phyloP scores from a whole-genome alignment of 805 yeast genomes.

The Candida patagonica region DNA sequence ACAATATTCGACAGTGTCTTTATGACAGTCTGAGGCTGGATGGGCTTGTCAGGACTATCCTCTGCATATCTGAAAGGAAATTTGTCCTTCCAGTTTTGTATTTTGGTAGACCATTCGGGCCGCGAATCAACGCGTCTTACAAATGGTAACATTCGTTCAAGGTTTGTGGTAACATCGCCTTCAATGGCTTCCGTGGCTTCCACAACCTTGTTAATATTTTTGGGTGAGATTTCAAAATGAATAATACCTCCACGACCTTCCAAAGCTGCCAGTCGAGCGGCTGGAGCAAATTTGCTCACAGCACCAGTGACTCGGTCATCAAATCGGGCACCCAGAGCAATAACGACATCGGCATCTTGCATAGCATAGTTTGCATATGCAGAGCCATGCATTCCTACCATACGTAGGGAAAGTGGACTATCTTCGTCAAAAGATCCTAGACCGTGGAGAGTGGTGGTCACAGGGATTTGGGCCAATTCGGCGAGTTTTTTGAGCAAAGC shows the following conservation, averaged over 20 bases:
- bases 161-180: constrained; percentile 84
- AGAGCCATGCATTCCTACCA: constrained; percentile 98
- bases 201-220: constrained; percentile 95
- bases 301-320: constrained; percentile 97
- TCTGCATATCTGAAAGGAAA: constrained; percentile 76
- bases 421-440: constrained; percentile 91
- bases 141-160: constrained; percentile 63
- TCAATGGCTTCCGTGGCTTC: constrained; percentile 90
- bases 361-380: constrained; percentile 93
- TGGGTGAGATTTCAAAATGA: constrained; percentile 93
- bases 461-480: constrained; percentile 88
- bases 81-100: constrained; percentile 73
- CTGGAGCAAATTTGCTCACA: constrained; percentile 85
- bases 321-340: constrained; percentile 94
- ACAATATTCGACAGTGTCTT: constrained; percentile 69
- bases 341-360: constrained; percentile 85
- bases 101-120: constrained; percentile 67
- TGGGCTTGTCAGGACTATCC: constrained; percentile 44
- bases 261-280: constrained; percentile 77
- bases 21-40: constrained; percentile 91
- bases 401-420: constrained; percentile 83
- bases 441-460: constrained; percentile 90
- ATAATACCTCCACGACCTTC: constrained; percentile 91
- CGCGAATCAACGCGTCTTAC: constrained; percentile 54
- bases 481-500: constrained; percentile 68